These are phyloP conservation scores for Candida ovalis DNA, from an alignment of 805 yeast genomes.

Conservation along the genomic window DNA sequence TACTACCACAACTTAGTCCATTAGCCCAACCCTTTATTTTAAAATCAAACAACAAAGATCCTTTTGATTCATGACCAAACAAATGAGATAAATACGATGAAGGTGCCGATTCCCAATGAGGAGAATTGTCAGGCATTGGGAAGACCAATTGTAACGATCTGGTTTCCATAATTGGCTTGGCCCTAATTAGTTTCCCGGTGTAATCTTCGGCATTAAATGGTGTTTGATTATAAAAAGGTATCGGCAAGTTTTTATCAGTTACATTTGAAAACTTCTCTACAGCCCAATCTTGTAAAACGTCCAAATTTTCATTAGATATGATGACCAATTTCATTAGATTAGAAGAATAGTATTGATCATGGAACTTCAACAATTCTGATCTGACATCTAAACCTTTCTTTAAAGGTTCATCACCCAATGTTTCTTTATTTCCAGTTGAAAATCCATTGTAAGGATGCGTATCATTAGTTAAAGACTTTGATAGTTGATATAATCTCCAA, in stretches of 20 bases:
- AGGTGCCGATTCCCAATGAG: slow-evolving; percentile 66
- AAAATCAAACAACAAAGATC: slow-evolving; percentile 70
- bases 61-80: slow-evolving; percentile 89
- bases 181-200: slow-evolving; percentile 51
- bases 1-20: slow-evolving; percentile 69
- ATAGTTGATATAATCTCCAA: slow-evolving; percentile 87
- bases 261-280: slow-evolving; percentile 60
- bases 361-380: slow-evolving; percentile 73
- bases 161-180: slow-evolving; percentile 80
- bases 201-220: slow-evolving; percentile 48
- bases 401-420: slow-evolving; percentile 67
- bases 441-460: slow-evolving; percentile 83
- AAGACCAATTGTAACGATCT: slow-evolving; percentile 66
- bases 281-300: slow-evolving; percentile 69
- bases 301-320: slow-evolving; percentile 76
- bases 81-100: slow-evolving; percentile 71
- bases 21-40: slow-evolving; percentile 78
- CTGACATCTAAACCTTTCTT: slow-evolving; percentile 67
- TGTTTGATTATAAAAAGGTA: slow-evolving; percentile 42
- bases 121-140: slow-evolving; percentile 69
- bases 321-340: slow-evolving; percentile 86
- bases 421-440: slow-evolving; percentile 81
- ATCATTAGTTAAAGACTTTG: slow-evolving; percentile 67
- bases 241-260: slow-evolving; percentile 44
- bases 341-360: slow-evolving; percentile 70